phyloP scores from a whole-genome alignment of 108 stramenopile species.

The Heterococcus sp. region DNA sequence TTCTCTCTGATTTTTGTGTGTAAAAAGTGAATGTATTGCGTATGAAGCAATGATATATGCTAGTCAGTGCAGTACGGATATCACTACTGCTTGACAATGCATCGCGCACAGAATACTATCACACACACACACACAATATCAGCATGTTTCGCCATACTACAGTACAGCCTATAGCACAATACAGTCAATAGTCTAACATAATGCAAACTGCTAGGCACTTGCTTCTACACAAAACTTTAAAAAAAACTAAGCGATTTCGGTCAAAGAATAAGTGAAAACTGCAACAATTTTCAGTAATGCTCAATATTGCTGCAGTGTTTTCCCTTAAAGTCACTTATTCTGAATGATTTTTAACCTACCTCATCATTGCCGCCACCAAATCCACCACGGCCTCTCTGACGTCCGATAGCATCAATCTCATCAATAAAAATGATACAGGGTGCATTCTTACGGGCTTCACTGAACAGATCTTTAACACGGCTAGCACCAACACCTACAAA shows the following conservation, averaged over 20 bases:
- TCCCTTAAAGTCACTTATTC: no score
- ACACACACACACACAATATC: background rate
- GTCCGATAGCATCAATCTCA: slow-evolving; percentile 97
- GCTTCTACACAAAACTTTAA: background rate
- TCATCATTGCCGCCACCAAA: slow-evolving; percentile 54
- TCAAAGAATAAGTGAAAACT: background rate
- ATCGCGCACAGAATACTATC: no score
- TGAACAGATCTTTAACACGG: slow-evolving; percentile 94
- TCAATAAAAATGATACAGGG: slow-evolving; percentile 98
- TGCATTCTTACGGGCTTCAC: slow-evolving; percentile 79
- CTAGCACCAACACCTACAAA: slow-evolving; percentile 97
- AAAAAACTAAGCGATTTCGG: background rate
- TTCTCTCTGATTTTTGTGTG: slow-evolving; percentile 65
- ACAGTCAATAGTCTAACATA: background rate
- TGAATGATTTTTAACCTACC: background rate
- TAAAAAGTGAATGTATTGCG: background rate
- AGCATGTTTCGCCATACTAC: background rate
- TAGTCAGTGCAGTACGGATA: background rate
- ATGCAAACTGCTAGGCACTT: background rate
- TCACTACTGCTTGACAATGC: background rate
- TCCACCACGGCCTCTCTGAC: slow-evolving; percentile 83
- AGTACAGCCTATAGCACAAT: background rate
- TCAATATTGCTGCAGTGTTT: no score
- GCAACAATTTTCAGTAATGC: no score
- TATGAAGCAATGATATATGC: background rate